phyloP scores from a whole-genome alignment of 2,329 filamentous ascomycete species.

The Ophiocordyceps robertsii region DNA sequence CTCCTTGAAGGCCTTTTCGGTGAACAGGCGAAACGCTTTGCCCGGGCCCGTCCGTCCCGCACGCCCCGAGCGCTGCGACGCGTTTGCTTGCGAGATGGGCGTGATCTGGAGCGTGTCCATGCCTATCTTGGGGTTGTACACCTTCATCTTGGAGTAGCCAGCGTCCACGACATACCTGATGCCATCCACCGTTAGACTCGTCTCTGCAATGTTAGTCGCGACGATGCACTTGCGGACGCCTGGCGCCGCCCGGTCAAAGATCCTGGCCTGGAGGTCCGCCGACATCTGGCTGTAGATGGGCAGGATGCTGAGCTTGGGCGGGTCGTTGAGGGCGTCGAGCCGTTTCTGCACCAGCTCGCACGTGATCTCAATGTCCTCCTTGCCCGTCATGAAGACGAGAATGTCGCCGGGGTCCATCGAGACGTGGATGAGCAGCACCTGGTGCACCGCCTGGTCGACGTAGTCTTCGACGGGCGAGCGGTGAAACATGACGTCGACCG shows the following conservation, averaged over 20 bases:
- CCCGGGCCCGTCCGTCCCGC: slow-evolving; percentile 90
- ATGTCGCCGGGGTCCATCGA: slow-evolving; percentile 91
- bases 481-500: slow-evolving; percentile 92
- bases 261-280: slow-evolving; percentile 91
- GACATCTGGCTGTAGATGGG: slow-evolving; percentile 99
- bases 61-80: slow-evolving; percentile 82
- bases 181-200: slow-evolving; percentile 91
- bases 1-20: slow-evolving; percentile 87
- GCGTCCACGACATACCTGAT: slow-evolving; percentile 99
- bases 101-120: slow-evolving; percentile 99
- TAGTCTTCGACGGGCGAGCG: slow-evolving; percentile 94
- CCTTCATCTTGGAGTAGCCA: slow-evolving; percentile 93
- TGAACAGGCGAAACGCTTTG: slow-evolving; percentile 88
- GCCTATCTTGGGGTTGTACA: slow-evolving; percentile 97
- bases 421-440: slow-evolving; percentile 89
- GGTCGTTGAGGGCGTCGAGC: slow-evolving; percentile 79
- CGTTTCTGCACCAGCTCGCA: slow-evolving; percentile 87
- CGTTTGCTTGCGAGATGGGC: slow-evolving; percentile 92
- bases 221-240: slow-evolving; percentile 96
- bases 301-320: slow-evolving; percentile 83
- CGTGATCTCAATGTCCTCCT: slow-evolving; percentile 95
- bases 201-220: slow-evolving; percentile 96
- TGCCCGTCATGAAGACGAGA: slow-evolving; percentile 97
- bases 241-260: slow-evolving; percentile 81
- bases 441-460: slow-evolving; percentile 91